These are phyloP conservation scores for Diaporthe velutina DNA, from an alignment of 2,329 filamentous ascomycete species.

Conservation along the genomic window DNA sequence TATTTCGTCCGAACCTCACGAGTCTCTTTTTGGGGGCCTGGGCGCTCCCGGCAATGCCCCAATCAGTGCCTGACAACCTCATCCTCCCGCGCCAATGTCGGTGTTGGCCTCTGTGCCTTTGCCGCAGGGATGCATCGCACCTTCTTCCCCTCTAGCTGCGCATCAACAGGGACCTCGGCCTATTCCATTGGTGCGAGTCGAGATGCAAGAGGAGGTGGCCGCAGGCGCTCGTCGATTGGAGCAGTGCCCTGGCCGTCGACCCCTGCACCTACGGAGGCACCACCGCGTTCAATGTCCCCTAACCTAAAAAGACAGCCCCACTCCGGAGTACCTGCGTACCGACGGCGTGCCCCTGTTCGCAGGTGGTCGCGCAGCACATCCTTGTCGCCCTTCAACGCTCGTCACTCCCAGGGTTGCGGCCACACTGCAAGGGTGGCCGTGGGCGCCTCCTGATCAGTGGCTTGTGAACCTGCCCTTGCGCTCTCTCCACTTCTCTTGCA, in stretches of 20 bases:
- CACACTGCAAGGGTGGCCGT: conserved; percentile 22
- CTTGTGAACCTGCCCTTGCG: conserved; percentile 27
- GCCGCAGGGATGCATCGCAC: conserved; percentile 36
- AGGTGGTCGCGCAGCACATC: conserved; percentile 30
- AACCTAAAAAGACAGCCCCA: conserved; percentile 39
- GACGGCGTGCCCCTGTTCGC: conserved; percentile 28
- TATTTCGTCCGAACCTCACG: conserved; percentile 33
- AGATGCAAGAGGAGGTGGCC: conserved; percentile 31
- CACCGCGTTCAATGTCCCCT: conserved; percentile 34
- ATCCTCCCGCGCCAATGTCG: conserved; percentile 35
- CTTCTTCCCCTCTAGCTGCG: conserved; percentile 35
- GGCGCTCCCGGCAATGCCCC: conserved; percentile 32
- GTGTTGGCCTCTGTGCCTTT: conserved; percentile 22
- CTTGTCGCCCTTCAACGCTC: conserved; percentile 18
- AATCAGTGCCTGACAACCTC: conserved; percentile 36
- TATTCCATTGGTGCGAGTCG: conserved; percentile 38
- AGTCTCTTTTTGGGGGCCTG: conserved; percentile 16
- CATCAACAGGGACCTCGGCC: conserved; percentile 38
- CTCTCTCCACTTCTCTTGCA: conserved; percentile 29
- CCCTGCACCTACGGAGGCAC: conserved; percentile 33
- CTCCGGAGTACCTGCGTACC: conserved; percentile 29
- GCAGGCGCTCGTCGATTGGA: conserved; percentile 36
- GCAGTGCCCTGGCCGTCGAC: conserved; percentile 23
- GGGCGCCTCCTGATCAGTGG: conserved; percentile 28
- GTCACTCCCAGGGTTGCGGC: conserved; percentile 31